Conservation (phyloP, 345 rosid genomes). For the Citrus sinensis region DVS_A1.0 CM039167.1:6125001-6125500, state of each 20-base stretch:
- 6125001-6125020: constrained; percentile 33
- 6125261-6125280: background rate
- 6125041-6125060: constrained; percentile 46
- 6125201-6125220: background rate
- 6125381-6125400: background rate
- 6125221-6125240: background rate
- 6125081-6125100: background rate
- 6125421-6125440: background rate
- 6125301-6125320: background rate
- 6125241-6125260: background rate
- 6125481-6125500: background rate
- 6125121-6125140: background rate
- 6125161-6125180: background rate
- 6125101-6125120: background rate
- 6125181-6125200: background rate
- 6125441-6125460: background rate
- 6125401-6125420: background rate
- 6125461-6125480: background rate
- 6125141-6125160: background rate
- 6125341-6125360: background rate
- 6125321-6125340: no score
- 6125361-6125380: background rate
- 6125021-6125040: constrained; percentile 60
- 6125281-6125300: background rate
- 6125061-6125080: background rate